A percentile compares a stretch with the other conserved stretches of the same genome.
Conservation (phyloP, 805 yeast genomes). For the Ogataea parapolymorpha region DNA sequence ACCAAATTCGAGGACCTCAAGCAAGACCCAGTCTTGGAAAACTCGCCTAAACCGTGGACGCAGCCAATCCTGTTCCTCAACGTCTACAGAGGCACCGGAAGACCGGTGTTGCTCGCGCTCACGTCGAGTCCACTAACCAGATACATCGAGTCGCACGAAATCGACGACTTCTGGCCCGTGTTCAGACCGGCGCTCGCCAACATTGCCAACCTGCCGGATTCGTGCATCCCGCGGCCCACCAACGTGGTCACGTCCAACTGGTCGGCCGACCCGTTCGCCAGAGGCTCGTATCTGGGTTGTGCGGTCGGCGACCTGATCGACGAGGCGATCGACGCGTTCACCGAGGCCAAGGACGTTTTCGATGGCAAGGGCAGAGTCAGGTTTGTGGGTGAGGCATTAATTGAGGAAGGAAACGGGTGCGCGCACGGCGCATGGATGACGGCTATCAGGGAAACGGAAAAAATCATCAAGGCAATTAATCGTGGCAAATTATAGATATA, state of each 20-base stretch:
- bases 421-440: constrained; percentile 57
- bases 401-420: constrained; percentile 52
- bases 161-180: constrained; percentile 42
- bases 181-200: constrained; percentile 40
- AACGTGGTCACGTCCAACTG: constrained; percentile 38
- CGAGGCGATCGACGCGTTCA: constrained; percentile 35
- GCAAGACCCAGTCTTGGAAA: constrained; percentile 9
- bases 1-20: constrained; percentile 3
- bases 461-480: constrained; percentile 22
- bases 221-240: constrained; percentile 24
- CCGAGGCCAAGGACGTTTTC: constrained; percentile 39
- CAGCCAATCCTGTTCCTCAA: constrained; percentile 32
- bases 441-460: constrained; percentile 46
- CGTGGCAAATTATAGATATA: constrained; percentile 22
- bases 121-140: constrained; percentile 50
- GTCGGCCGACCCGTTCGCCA: constrained; percentile 49
- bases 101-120: constrained; percentile 42
- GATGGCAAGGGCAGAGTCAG: constrained; percentile 39
- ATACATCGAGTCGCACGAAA: constrained; percentile 40
- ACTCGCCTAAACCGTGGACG: constrained; percentile 24
- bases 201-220: constrained; percentile 25
- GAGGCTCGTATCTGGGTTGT: constrained; percentile 44
- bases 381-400: constrained; percentile 58
- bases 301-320: constrained; percentile 28
- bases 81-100: constrained; percentile 26